Conservation (phyloP, 176 grass and related monocot genomes). For the Olyra latifolia region DNA sequence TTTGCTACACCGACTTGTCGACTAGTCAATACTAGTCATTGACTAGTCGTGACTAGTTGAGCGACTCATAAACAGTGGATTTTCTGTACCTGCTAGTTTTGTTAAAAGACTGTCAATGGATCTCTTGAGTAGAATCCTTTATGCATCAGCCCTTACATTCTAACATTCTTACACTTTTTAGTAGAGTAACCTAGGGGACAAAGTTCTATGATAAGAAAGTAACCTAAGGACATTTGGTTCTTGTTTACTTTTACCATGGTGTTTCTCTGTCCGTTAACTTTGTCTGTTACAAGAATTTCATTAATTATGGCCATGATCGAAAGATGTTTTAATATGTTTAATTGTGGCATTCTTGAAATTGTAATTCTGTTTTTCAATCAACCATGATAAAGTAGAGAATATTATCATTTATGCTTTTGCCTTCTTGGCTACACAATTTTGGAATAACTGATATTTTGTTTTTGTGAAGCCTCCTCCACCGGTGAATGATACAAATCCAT, state of each 20-base stretch:
- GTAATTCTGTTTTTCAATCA: neutral
- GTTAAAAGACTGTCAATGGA: neutral
- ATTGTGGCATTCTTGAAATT: neutral
- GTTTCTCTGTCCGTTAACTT: neutral
- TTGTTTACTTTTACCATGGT: neutral
- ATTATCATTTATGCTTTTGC: neutral
- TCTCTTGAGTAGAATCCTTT: neutral
- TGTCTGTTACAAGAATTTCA: neutral
- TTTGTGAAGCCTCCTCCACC: constrained; percentile 69
- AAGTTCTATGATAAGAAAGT: neutral
- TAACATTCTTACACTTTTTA: neutral
- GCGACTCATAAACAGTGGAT: too few species aligned
- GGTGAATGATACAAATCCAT: constrained; percentile 84
- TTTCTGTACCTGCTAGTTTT: neutral
- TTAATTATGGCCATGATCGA: neutral
- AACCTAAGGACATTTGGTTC: neutral
- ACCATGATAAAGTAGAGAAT: neutral
- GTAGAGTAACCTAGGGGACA: neutral
- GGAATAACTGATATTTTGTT: constrained; percentile 38
- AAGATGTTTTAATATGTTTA: neutral
- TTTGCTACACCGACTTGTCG: too few species aligned
- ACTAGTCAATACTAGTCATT: too few species aligned
- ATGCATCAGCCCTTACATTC: neutral
- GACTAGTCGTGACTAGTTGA: too few species aligned
- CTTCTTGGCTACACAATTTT: neutral